phyloP scores from a whole-genome alignment of 768 basidiomycete species.

The Arthromyces matolae region DNA sequence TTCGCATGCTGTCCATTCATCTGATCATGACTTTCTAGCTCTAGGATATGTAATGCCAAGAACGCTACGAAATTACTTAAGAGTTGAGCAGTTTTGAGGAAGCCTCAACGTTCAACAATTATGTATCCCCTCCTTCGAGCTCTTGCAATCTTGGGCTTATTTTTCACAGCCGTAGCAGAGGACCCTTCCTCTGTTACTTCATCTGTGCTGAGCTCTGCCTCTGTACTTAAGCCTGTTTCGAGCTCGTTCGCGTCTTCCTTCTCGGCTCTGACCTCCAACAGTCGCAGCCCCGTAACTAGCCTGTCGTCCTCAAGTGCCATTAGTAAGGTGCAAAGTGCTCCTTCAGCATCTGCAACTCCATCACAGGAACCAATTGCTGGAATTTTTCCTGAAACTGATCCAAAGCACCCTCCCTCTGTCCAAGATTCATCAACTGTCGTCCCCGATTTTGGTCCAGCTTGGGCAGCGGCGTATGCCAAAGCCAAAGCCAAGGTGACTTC shows the following conservation, averaged over 20 bases:
- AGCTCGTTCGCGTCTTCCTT: too few species aligned
- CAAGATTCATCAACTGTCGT: slow-evolving; percentile 15
- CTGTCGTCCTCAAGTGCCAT: background rate
- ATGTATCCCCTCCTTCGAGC: slow-evolving; percentile 1
- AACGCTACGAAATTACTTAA: slow-evolving; percentile 4
- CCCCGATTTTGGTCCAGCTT: slow-evolving; percentile 27
- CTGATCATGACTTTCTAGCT: slow-evolving; percentile 2
- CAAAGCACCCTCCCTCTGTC: slow-evolving; percentile 41
- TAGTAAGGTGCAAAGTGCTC: slow-evolving; percentile 18
- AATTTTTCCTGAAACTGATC: slow-evolving; percentile 42
- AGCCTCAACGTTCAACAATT: too few species aligned
- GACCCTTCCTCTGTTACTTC: background rate
- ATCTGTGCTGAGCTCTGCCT: background rate
- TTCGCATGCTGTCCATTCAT: slow-evolving; percentile 12
- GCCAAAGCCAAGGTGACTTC: slow-evolving; percentile 35
- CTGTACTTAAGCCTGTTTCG: background rate
- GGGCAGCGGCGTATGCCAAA: slow-evolving; percentile 41
- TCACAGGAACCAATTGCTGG: slow-evolving; percentile 40
- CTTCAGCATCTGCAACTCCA: slow-evolving; percentile 40
- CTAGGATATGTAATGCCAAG: slow-evolving; percentile 6
- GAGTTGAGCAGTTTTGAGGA: too few species aligned
- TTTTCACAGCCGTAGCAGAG: background rate
- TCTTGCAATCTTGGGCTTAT: slow-evolving; percentile 1
- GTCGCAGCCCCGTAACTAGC: background rate
- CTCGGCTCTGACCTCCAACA: too few species aligned